A percentile compares a stretch with the other conserved stretches of the same genome.
phyloP scores from a whole-genome alignment of 179 eudicot genomes.

The Patellifolia procumbens region DNA sequence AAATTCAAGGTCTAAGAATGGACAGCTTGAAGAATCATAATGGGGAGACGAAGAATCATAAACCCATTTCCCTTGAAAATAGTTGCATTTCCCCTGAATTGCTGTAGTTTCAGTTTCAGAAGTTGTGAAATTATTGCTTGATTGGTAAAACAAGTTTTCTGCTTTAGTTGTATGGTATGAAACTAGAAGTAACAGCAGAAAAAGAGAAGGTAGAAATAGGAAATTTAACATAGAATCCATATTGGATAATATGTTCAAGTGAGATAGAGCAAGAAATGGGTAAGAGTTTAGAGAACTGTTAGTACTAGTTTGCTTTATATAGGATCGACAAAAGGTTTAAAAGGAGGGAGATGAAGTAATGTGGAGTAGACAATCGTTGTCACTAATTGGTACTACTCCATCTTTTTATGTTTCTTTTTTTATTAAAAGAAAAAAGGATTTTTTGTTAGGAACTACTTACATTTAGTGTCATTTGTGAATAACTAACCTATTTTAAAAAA shows the following conservation, averaged over 20 bases:
- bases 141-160: background rate
- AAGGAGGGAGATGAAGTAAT: too few relatives aligned
- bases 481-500: too few relatives aligned
- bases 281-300: background rate
- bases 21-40: constrained; percentile 39
- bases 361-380: too few relatives aligned
- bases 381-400: too few relatives aligned
- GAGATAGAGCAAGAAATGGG: background rate
- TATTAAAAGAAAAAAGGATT: too few relatives aligned
- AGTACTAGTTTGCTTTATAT: background rate
- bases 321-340: background rate
- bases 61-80: constrained; percentile 49
- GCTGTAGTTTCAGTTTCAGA: background rate
- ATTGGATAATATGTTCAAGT: background rate
- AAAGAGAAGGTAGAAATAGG: constrained; percentile 1
- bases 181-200: background rate
- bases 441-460: too few relatives aligned
- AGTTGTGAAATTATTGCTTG: background rate
- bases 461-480: too few relatives aligned
- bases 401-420: too few relatives aligned
- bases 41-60: constrained; percentile 40
- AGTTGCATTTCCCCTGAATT: constrained; percentile 29
- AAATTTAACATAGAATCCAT: constrained; percentile 5
- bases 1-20: constrained; percentile 40
- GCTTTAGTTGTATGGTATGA: background rate